Evolutionary conservation across 2,329 filamentous ascomycete genomes (phyloP).

Genomic region (Rhytidhysteron rufulum): DNA sequence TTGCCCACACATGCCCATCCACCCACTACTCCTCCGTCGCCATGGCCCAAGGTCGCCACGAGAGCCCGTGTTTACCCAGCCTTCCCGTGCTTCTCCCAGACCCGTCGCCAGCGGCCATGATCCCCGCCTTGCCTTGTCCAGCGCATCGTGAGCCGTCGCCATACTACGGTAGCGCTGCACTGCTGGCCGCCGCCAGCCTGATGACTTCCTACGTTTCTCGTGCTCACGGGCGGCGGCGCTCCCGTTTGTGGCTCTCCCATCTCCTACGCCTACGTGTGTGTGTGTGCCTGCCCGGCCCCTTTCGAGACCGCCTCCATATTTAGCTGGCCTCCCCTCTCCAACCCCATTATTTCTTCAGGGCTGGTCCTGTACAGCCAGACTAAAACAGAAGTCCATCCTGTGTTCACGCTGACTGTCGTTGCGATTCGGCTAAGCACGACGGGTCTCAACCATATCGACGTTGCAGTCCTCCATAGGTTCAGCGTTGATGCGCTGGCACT

Average conservation of each 20-base stretch:
- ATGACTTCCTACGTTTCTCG: no score
- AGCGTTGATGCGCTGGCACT: slow-evolving; percentile 29
- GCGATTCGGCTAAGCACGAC: slow-evolving; percentile 15
- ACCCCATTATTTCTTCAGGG: background rate
- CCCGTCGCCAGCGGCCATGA: background rate
- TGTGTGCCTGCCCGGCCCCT: slow-evolving; percentile 12
- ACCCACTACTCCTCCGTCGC: no score
- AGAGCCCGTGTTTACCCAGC: background rate
- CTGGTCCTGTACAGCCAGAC: slow-evolving; percentile 2
- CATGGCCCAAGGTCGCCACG: slow-evolving; percentile 1
- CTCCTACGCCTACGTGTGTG: no score
- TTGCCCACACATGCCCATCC: no score
- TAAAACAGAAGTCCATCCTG: background rate
- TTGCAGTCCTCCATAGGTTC: slow-evolving; percentile 19
- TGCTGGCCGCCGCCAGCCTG: no score
- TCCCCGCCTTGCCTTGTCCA: background rate
- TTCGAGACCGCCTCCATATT: slow-evolving; percentile 15
- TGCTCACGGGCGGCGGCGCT: slow-evolving; percentile 12
- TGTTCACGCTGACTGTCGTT: background rate
- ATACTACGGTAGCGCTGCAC: no score
- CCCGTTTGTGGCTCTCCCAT: slow-evolving; percentile 9
- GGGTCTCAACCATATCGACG: slow-evolving; percentile 12
- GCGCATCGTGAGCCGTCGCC: no score
- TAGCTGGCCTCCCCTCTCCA: slow-evolving; percentile 3
- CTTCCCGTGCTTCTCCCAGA: background rate